Evolutionary conservation across 768 basidiomycete species (phyloP).

Genomic region (Naganishia onofrii): DNA sequence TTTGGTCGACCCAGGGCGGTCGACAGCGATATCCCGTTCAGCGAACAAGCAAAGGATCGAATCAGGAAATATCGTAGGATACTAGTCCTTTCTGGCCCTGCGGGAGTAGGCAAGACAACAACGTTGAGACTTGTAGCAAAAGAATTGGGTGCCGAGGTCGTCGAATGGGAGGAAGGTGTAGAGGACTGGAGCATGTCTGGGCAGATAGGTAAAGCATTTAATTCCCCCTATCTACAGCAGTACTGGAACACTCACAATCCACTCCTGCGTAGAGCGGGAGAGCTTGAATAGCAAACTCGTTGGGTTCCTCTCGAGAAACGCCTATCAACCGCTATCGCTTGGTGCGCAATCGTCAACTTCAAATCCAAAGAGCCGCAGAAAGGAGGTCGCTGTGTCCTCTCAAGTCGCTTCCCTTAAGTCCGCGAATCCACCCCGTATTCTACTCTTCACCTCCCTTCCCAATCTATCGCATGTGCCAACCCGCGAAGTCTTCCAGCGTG

Average conservation of each 20-base stretch:
- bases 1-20: slow-evolving; percentile 37
- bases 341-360: slow-evolving; percentile 41
- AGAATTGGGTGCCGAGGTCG: slow-evolving; percentile 72
- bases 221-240: not conserved
- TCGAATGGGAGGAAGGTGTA: slow-evolving; percentile 78
- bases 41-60: slow-evolving; percentile 35
- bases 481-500: slow-evolving; percentile 68
- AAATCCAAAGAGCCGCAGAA: slow-evolving; percentile 23
- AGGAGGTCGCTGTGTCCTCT: slow-evolving; percentile 13
- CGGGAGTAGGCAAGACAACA: slow-evolving; percentile 86
- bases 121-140: slow-evolving; percentile 70
- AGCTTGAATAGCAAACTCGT: slow-evolving; percentile 64
- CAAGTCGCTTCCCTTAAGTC: slow-evolving; percentile 29
- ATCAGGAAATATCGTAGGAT: slow-evolving; percentile 59
- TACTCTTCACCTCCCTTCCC: slow-evolving; percentile 86
- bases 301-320: slow-evolving; percentile 63
- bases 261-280: slow-evolving; percentile 49
- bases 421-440: slow-evolving; percentile 57
- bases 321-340: slow-evolving; percentile 61
- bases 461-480: slow-evolving; percentile 76
- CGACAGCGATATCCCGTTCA: slow-evolving; percentile 15
- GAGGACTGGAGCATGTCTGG: slow-evolving; percentile 58
- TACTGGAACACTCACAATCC: not conserved
- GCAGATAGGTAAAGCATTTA: slow-evolving; percentile 41
- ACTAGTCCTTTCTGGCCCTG: slow-evolving; percentile 78